Evolutionary conservation across 495 filamentous ascomycete genomes (phyloP).

Genomic region (Recurvomyces mirabilis): DNA sequence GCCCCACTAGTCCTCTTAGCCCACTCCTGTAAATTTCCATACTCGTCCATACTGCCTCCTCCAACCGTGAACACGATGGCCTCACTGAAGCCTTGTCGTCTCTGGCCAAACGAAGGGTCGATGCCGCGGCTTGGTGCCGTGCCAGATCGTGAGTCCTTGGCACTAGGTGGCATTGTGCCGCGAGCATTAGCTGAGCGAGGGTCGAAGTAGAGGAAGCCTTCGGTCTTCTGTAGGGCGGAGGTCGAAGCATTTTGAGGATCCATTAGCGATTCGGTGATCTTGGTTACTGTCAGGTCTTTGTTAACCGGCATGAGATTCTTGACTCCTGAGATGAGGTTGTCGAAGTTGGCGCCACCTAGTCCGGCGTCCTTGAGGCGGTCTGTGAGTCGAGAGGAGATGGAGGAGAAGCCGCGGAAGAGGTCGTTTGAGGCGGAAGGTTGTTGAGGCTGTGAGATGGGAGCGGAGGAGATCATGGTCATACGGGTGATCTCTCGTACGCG

Average conservation of each 20-base stretch:
- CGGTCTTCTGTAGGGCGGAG: constrained; percentile 89
- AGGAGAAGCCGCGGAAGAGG: constrained; percentile 79
- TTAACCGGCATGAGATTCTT: constrained; percentile 96
- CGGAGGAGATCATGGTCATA: constrained; percentile 97
- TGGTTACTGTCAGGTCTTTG: constrained; percentile 89
- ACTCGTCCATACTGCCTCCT: constrained; percentile 97
- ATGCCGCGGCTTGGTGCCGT: constrained; percentile 45
- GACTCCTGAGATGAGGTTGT: constrained; percentile 91
- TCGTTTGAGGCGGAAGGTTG: constrained; percentile 54
- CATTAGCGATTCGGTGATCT: constrained; percentile 98
- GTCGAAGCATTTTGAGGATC: constrained; percentile 82
- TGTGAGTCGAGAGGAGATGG: constrained; percentile 79
- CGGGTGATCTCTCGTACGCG: constrained; percentile 91
- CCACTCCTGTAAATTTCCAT: constrained; percentile 97
- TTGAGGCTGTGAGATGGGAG: constrained; percentile 54
- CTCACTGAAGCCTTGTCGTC: constrained; percentile 87
- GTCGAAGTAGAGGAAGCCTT: constrained; percentile 98
- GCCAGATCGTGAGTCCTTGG: constrained; percentile 36
- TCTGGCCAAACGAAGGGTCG: constrained; percentile 81
- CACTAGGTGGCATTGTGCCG: constrained; percentile 70
- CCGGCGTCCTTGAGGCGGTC: constrained; percentile 88
- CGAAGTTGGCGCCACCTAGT: constrained; percentile 81
- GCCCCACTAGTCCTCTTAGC: constrained; percentile 57
- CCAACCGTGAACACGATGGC: constrained; percentile 96
- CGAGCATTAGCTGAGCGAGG: constrained; percentile 85